Percentiles rank a stretch among this genome's conserved stretches.
Evolutionary conservation across 371 early-diverging fungal species (phyloP).

Genomic region (Dinochytrium kinnereticum): DNA sequence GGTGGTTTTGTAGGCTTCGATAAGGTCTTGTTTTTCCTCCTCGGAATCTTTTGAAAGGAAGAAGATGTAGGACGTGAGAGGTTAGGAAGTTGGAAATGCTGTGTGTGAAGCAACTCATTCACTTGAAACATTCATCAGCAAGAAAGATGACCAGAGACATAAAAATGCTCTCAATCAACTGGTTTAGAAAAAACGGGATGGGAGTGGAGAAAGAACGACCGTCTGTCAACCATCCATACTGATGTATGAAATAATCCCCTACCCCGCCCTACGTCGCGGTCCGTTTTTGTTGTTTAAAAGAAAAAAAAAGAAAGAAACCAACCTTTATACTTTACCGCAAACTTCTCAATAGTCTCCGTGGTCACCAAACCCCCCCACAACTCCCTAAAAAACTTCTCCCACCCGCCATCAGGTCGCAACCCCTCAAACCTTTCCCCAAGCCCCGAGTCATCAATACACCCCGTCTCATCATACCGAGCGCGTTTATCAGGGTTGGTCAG

Average conservation of each 20-base stretch:
- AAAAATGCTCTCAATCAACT: no score
- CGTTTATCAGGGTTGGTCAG: constrained; percentile 79
- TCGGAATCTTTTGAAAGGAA: constrained; percentile 63
- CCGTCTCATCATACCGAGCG: constrained; percentile 77
- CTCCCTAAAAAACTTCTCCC: constrained; percentile 84
- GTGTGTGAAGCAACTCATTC: background rate
- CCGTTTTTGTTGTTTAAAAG: constrained; percentile 14
- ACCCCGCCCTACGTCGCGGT: constrained; percentile 22
- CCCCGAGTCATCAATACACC: constrained; percentile 51
- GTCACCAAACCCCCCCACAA: constrained; percentile 81
- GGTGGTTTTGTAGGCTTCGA: constrained; percentile 66
- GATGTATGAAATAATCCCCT: no score
- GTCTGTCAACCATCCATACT: no score
- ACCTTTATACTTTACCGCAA: constrained; percentile 68
- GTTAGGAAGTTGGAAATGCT: no score
- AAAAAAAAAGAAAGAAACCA: background rate
- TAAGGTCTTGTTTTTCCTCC: constrained; percentile 80
- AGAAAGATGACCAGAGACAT: no score
- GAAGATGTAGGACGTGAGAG: no score
- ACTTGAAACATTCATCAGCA: no score
- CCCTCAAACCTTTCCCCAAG: constrained; percentile 46
- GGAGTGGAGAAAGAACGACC: no score
- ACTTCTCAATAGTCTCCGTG: constrained; percentile 76
- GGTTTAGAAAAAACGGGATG: no score
- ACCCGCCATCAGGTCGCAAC: constrained; percentile 61